Evolutionary conservation across 257 asterid genomes (phyloP).

Genomic region (Mentha longifolia): DNA sequence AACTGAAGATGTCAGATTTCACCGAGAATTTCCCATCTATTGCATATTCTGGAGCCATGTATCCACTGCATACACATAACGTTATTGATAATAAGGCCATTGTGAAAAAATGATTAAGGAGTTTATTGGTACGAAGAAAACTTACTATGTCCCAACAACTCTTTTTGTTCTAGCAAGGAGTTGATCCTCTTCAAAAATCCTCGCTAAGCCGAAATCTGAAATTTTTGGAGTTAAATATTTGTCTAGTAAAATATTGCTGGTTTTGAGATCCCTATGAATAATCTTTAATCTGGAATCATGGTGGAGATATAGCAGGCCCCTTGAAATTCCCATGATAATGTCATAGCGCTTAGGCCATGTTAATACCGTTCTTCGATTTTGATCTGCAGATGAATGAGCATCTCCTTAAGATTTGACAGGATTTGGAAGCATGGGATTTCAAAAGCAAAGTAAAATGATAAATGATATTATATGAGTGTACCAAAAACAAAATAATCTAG

Average conservation of each 20-base stretch:
- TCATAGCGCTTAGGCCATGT: no score
- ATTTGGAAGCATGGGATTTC: no score
- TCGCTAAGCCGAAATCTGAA: no score
- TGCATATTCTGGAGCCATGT: conserved; percentile 9
- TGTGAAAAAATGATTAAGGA: not conserved
- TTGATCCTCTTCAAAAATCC: no score
- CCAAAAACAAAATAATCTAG: conserved; percentile 29
- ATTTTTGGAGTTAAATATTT: no score
- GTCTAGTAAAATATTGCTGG: no score
- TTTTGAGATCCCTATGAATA: conserved; percentile 35
- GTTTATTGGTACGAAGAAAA: not conserved
- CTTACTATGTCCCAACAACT: conserved; percentile 58
- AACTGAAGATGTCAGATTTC: not conserved
- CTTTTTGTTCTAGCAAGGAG: conserved; percentile 31
- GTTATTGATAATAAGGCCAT: not conserved
- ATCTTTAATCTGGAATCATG: conserved; percentile 41
- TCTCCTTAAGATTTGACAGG: not conserved
- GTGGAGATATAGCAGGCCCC: conserved; percentile 52
- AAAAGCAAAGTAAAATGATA: no score
- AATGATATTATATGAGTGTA: not conserved
- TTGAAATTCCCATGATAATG: conserved; percentile 45
- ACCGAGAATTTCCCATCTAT: not conserved
- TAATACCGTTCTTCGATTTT: no score
- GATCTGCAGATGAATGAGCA: not conserved
- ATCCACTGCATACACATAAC: conserved; percentile 41